Evolutionary conservation across 495 filamentous ascomycete species (phyloP).

Genomic region (Cenococcum geophilum): DNA sequence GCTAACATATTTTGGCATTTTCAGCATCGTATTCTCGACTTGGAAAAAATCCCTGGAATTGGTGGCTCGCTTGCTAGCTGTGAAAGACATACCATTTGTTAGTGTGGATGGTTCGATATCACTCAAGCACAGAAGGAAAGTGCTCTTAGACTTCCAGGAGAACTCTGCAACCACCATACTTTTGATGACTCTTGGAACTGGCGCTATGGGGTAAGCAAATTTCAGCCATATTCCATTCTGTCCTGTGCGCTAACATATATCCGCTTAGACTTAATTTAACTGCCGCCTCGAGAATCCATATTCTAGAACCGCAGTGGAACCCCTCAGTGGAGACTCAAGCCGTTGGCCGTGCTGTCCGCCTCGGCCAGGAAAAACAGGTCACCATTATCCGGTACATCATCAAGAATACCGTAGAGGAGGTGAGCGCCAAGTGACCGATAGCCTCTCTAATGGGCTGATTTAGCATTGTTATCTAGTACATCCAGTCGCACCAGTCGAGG

Average conservation of each 20-base stretch:
- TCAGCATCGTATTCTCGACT: conserved; percentile 12
- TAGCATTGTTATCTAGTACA: neutral
- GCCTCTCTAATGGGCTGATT: neutral
- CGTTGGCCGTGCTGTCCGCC: conserved; percentile 27
- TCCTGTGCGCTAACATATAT: conserved; percentile 4
- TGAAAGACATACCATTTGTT: neutral
- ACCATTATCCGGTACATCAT: conserved; percentile 16
- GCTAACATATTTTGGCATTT: neutral
- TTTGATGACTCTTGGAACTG: conserved; percentile 30
- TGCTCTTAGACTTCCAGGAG: conserved; percentile 22
- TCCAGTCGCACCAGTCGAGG: neutral
- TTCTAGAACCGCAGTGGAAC: conserved; percentile 38
- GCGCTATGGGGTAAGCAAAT: conserved; percentile 26
- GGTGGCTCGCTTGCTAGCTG: neutral
- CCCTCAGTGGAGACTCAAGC: conserved; percentile 35
- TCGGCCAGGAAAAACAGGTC: conserved; percentile 22
- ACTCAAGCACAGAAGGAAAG: conserved; percentile 11
- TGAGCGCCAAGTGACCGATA: neutral
- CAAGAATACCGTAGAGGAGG: conserved; percentile 16
- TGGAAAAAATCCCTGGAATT: conserved; percentile 10
- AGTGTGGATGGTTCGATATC: conserved; percentile 13
- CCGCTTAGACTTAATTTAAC: conserved; percentile 29
- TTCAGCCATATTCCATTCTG: neutral
- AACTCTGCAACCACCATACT: conserved; percentile 19
- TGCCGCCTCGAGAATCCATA: conserved; percentile 29